Evolutionary conservation across 345 rosid species (phyloP).

Genomic region (Linum usitatissimum): DNA sequence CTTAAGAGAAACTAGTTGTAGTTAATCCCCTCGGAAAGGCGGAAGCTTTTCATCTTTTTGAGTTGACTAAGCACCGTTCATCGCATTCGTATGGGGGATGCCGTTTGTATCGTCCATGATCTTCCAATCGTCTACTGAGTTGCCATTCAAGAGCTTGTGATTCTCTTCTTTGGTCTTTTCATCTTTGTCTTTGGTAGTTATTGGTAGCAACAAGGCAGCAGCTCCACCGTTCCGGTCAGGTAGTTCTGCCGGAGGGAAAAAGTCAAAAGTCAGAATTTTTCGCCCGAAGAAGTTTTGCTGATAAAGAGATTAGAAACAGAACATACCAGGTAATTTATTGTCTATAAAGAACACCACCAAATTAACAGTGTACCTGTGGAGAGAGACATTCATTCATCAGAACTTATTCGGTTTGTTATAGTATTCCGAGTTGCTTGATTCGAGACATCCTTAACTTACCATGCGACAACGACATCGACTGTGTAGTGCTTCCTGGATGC

Average conservation of each 20-base stretch:
- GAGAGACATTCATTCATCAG: background rate
- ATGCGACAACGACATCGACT: constrained; percentile 6
- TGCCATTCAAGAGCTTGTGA: constrained; percentile 91
- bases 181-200: constrained; percentile 10
- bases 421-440: background rate
- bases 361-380: constrained; percentile 7
- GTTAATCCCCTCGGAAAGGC: background rate
- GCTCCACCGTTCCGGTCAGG: constrained; percentile 1
- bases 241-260: background rate
- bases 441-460: background rate
- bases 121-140: constrained; percentile 80
- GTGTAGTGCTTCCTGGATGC: constrained; percentile 10
- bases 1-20: too few species aligned
- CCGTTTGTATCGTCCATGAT: constrained; percentile 51
- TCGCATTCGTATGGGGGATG: constrained; percentile 39
- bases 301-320: background rate
- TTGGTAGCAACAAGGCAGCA: background rate
- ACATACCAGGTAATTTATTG: constrained; percentile 9
- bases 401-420: too few species aligned
- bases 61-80: constrained; percentile 55
- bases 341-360: constrained; percentile 6
- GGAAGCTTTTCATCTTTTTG: constrained; percentile 4
- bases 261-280: background rate
- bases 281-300: background rate
- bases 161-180: constrained; percentile 17